Evolutionary conservation across 2,329 filamentous ascomycete species (phyloP), one percentile per base, ranked within the genome.

Genomic region (Coleophoma eucalyptorum): DNA sequence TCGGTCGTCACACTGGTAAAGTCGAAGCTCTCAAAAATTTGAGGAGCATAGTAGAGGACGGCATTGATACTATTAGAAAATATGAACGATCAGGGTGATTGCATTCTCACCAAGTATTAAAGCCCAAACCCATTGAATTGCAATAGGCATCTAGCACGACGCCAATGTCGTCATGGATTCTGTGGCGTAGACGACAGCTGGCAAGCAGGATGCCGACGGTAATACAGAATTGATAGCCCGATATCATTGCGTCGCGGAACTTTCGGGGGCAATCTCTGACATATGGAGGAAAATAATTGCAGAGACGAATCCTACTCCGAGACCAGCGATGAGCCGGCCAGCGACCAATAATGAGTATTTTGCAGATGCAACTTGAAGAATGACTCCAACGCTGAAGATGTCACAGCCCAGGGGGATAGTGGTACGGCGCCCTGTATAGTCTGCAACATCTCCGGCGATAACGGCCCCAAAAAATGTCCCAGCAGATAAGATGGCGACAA

Each of bases 251-350:
- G 64, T 88, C 88, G 64, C 88, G 82, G 57, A 93, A 84, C 67
- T 87, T 68, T 79, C 80, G 48, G 87, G 85, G 72, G 37, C 43
- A 54, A 71, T 70, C 61, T 74, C 51, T 56, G 60, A 90, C 88
- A 94, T 92, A 79, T 94, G 92, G 50, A 90, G 76, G 65, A 91
- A 89, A 68, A 91, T 83, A 63, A 90, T 83, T 63, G 88, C 86
- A 12, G 86, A 90, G 59, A 88, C 87, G 67, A 90, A 90, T 64
- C 88, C 88, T 61, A 91, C 87, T 75, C 88, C 88, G 48, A 90
- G 67, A 66, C 88, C 88, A 48, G 87, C 84, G 61, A 92, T 73
- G 51, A 90, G 71, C 78, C 88, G 87, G 65, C 88, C 88, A 51
- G 80, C 79, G n/a, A 89, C 84, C 51, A 90, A 81, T 50, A 85